phyloP scores from a whole-genome alignment of 1,139 yeast species.

The Arxiozyma slooffiae region DNA sequence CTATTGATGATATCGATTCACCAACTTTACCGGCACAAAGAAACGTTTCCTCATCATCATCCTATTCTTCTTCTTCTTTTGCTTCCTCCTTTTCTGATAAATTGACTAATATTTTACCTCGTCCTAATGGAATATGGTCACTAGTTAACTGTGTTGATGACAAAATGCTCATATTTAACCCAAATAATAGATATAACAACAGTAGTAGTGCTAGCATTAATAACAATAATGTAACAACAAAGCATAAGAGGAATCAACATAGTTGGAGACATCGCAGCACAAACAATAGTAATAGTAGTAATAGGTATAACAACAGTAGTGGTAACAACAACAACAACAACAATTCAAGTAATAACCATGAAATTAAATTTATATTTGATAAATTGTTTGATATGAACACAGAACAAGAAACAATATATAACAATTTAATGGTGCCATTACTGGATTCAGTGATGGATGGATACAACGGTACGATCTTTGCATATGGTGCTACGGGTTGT shows the following conservation, averaged over 20 bases:
- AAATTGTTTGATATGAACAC: constrained; percentile 57
- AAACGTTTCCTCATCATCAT: neutral
- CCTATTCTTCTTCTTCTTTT: neutral
- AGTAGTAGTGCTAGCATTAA: neutral
- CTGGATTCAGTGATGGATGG: constrained; percentile 74
- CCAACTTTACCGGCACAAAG: neutral
- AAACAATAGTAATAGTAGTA: constrained; percentile 35
- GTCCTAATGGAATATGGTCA: constrained; percentile 53
- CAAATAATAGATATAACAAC: constrained; percentile 43
- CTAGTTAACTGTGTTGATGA: constrained; percentile 80
- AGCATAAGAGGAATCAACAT: neutral
- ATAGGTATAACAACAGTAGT: neutral
- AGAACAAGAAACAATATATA: constrained; percentile 58
- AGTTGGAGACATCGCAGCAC: neutral
- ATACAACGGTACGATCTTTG: constrained; percentile 83
- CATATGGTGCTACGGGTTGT: constrained; percentile 97
- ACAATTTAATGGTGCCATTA: constrained; percentile 58
- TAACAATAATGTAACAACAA: neutral
- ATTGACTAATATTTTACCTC: constrained; percentile 6
- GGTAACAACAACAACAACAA: neutral
- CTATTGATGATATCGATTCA: neutral
- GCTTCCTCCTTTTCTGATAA: constrained; percentile 4
- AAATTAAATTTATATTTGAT: constrained; percentile 78
- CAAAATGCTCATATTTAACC: constrained; percentile 81
- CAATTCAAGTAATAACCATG: constrained; percentile 25